Evolutionary conservation across 805 yeast genomes (phyloP).

Genomic region (Yamadazyma laniorum): DNA sequence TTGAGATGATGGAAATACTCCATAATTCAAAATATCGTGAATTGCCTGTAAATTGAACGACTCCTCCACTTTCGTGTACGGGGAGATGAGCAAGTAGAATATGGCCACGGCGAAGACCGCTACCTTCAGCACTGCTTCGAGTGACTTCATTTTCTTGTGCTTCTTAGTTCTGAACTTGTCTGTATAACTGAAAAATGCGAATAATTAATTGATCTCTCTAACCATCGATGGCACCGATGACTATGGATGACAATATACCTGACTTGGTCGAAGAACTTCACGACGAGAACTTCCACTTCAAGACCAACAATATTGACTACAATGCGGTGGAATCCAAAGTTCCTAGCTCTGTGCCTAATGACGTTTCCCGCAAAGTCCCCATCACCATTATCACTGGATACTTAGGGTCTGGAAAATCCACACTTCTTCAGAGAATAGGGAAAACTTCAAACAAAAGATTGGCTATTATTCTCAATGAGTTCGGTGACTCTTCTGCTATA

Average conservation of each 20-base stretch:
- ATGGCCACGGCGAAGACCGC: conserved; percentile 44
- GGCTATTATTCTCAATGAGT: conserved; percentile 90
- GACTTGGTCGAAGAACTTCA: conserved; percentile 15
- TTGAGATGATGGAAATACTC: conserved; percentile 35
- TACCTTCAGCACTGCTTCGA: conserved; percentile 3
- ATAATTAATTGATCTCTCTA: not conserved
- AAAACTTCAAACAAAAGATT: conserved; percentile 65
- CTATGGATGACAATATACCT: conserved; percentile 14
- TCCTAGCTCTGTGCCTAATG: conserved; percentile 7
- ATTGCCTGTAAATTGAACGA: conserved; percentile 89
- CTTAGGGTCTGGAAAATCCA: conserved; percentile 91
- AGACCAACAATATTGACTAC: conserved; percentile 15
- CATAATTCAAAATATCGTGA: conserved; percentile 73
- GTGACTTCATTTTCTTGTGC: not conserved
- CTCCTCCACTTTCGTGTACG: conserved; percentile 91
- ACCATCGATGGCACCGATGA: not conserved
- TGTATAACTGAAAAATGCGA: conserved; percentile 1
- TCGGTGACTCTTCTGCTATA: conserved; percentile 86
- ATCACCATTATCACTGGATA: conserved; percentile 93
- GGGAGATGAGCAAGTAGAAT: conserved; percentile 56
- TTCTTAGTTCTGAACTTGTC: too few species aligned
- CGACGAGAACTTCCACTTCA: conserved; percentile 6
- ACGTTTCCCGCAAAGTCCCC: conserved; percentile 58
- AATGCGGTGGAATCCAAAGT: conserved; percentile 4
- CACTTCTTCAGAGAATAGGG: conserved; percentile 75